Percentiles rank a stretch among this genome's conserved stretches.
These are phyloP conservation scores for Hanseniaspora clermontiae DNA, from an alignment of 805 yeast species.

Conservation along the genomic window DNA sequence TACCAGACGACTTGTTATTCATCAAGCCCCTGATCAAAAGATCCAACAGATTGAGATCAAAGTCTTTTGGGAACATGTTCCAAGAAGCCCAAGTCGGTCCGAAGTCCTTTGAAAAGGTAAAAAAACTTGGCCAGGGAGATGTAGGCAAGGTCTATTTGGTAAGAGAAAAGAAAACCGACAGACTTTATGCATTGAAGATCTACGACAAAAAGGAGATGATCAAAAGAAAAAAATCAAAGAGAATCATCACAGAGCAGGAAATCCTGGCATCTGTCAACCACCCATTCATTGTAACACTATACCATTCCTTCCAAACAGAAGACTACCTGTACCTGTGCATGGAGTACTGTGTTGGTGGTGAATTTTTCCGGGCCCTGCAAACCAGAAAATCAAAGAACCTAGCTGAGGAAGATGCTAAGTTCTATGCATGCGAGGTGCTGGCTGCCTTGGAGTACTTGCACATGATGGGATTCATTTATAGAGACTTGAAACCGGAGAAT, in stretches of 20 bases:
- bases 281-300: constrained; percentile 91
- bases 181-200: constrained; percentile 85
- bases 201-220: constrained; percentile 86
- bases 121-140: constrained; percentile 91
- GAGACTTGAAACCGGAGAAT: constrained; percentile 95
- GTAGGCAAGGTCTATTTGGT: constrained; percentile 95
- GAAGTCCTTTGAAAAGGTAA: constrained; percentile 74
- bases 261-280: constrained; percentile 89
- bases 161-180: constrained; percentile 60
- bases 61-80: constrained; percentile 52
- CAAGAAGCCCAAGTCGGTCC: constrained; percentile 74
- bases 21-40: constrained; percentile 18
- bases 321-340: constrained; percentile 85
- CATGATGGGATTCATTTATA: constrained; percentile 90
- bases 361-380: constrained; percentile 89
- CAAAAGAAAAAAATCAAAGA: constrained; percentile 81
- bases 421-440: constrained; percentile 92
- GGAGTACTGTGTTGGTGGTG: constrained; percentile 99
- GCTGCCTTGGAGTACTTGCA: constrained; percentile 94
- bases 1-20: not conserved
- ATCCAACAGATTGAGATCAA: constrained; percentile 30
- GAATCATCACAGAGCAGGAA: constrained; percentile 94
- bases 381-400: constrained; percentile 79
- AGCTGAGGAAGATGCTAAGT: constrained; percentile 75
- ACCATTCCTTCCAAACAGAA: constrained; percentile 92